Evolutionary conservation across 805 yeast species (phyloP), one percentile per base, ranked within the genome.

Genomic region (Cyberlindnera amylophila): DNA sequence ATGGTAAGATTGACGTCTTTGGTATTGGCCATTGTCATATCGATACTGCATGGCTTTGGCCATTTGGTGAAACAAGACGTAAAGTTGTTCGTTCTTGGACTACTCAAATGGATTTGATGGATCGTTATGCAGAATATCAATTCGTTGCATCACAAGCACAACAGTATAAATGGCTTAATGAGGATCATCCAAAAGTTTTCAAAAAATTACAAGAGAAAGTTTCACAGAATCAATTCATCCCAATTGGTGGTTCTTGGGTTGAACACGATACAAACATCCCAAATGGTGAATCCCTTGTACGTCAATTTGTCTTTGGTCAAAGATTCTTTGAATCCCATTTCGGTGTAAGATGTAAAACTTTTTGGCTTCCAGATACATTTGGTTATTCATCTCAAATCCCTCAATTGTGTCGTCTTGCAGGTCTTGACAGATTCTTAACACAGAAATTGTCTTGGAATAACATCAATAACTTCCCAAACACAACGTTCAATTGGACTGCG

Each of bases 11-110:
- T 44, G 81, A 82, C 43, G 96, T 90, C 10, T 83, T 70, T 62
- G 96, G 86, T 8, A 74, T 93, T 51, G 99, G 99, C 33, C 86
- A 93, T 61, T 93, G 98, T 62, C 98, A 90, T 62, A 90, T 90
- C 53, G 99, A 91, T 58, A 91, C 98, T 14, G 98, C 98, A 13
- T 91, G 99, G 99, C 71, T 89, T 45, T 91, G 99, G 99, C 98
- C 97, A n/a, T 91, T 84, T 70, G 97, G 96, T 3, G 97, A 93
- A 61, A 88, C 98, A 1, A 82, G 86, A 54, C 77, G 98, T 39
- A 91, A 91, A 59, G 79, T 91, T 42, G 96, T 90, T 3, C 75
- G 99, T 51, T 87, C 96, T 6, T 91, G 98, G 98, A 82, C 96
- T 0, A 79, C 96, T 9, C 99, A 91, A 66, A 69, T 91, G 39